Evolutionary conservation across 805 yeast genomes (phyloP).

Genomic region (Barnettozyma vustinii): DNA sequence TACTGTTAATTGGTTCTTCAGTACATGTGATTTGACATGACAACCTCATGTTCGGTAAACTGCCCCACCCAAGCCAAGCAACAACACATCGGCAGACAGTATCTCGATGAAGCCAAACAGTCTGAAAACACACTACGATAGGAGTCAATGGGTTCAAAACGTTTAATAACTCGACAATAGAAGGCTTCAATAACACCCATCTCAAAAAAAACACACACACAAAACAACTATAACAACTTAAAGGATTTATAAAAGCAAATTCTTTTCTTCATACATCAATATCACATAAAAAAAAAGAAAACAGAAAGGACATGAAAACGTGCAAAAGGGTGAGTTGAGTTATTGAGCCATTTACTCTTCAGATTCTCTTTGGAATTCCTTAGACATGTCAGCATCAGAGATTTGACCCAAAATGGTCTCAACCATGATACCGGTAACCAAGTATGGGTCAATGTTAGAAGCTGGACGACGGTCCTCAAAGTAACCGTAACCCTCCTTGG

Average conservation of each 20-base stretch:
- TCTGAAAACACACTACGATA: neutral
- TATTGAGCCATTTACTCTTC: constrained; percentile 11
- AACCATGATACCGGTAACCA: constrained; percentile 96
- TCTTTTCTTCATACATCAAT: constrained; percentile 1
- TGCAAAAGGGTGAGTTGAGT: neutral
- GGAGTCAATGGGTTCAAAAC: neutral
- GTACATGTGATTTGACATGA: no score
- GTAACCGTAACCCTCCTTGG: constrained; percentile 96
- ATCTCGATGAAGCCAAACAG: no score
- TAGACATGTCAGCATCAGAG: constrained; percentile 91
- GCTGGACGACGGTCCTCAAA: constrained; percentile 99
- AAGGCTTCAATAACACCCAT: neutral
- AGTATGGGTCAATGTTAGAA: constrained; percentile 97
- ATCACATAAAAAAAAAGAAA: neutral
- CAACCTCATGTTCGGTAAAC: no score
- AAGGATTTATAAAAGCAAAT: neutral
- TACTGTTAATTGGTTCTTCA: no score
- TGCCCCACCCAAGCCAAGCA: no score
- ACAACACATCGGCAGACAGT: no score
- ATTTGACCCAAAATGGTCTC: constrained; percentile 95
- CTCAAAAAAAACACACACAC: neutral
- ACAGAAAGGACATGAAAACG: constrained; percentile 3
- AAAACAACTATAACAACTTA: neutral
- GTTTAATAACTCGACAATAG: neutral
- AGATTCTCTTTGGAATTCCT: constrained; percentile 79